Conservation (phyloP, 345 rosid species). For the Erodium maritimum region DNA sequence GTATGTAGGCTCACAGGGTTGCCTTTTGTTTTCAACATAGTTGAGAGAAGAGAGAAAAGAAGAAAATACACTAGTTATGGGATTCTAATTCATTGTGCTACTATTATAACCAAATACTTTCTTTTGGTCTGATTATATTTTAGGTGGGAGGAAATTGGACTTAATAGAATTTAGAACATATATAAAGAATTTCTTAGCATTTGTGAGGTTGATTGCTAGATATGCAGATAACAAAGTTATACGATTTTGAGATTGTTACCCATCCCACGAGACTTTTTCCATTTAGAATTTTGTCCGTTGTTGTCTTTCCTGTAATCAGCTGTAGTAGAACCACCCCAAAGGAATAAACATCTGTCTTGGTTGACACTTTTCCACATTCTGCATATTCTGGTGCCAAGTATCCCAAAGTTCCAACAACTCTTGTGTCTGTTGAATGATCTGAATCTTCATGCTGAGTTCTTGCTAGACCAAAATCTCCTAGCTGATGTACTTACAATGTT, state of each 20-base stretch:
- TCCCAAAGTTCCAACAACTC: conserved; percentile 46
- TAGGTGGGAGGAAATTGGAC: too few relatives aligned
- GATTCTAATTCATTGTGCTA: too few relatives aligned
- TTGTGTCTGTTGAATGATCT: conserved; percentile 40
- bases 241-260: conserved; percentile 19
- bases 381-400: conserved; percentile 65
- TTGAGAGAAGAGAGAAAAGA: too few relatives aligned
- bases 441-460: conserved; percentile 29
- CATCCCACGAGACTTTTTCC: conserved; percentile 64
- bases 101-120: too few relatives aligned
- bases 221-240: neutral
- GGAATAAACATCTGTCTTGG: conserved; percentile 59
- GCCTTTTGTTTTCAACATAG: too few relatives aligned
- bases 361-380: conserved; percentile 47
- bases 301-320: conserved; percentile 50
- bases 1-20: too few relatives aligned
- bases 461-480: conserved; percentile 68
- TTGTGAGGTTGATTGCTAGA: neutral
- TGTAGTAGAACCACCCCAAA: conserved; percentile 56
- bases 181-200: neutral
- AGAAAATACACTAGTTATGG: too few relatives aligned
- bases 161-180: neutral
- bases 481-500: conserved; percentile 15
- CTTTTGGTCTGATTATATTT: too few relatives aligned
- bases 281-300: conserved; percentile 44